phyloP scores from a whole-genome alignment of 495 filamentous ascomycete species.

The Thozetella sp. region DNA sequence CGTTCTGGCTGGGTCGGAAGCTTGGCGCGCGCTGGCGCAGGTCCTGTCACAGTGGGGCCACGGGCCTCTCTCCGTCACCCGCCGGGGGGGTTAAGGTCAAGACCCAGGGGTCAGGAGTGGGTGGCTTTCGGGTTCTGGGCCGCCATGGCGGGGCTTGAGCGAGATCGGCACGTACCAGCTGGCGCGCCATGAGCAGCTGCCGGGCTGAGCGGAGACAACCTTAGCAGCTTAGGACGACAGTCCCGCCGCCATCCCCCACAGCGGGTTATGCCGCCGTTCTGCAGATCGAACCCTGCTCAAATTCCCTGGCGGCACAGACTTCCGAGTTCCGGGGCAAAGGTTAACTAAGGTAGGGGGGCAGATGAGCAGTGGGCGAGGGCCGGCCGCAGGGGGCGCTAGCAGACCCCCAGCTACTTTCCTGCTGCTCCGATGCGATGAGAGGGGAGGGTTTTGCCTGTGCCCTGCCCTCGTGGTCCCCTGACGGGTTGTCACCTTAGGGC shows the following conservation, averaged over 20 bases:
- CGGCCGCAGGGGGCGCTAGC: too few species aligned
- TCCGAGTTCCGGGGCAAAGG: background rate
- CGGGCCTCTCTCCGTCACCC: too few species aligned
- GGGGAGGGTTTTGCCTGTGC: too few species aligned
- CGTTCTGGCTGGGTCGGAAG: too few species aligned
- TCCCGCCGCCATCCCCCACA: background rate
- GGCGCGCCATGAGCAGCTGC: background rate
- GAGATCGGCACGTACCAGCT: background rate
- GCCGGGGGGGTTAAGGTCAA: too few species aligned
- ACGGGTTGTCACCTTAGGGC: too few species aligned
- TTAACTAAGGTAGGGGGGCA: too few species aligned
- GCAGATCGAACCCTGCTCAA: background rate
- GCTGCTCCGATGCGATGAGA: too few species aligned
- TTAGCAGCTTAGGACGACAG: background rate
- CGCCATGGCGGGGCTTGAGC: background rate
- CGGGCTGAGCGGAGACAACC: background rate
- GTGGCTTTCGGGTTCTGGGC: background rate
- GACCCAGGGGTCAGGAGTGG: background rate
- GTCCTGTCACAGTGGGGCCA: background rate
- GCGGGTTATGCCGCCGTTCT: background rate
- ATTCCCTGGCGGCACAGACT: background rate
- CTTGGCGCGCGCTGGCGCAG: background rate
- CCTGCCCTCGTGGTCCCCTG: too few species aligned
- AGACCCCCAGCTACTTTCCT: too few species aligned
- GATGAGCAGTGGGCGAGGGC: too few species aligned